A percentile compares a stretch with the other conserved stretches of the same genome.
Conservation (phyloP, 768 basidiomycete species). For the Solioccasus polychromus region DNA sequence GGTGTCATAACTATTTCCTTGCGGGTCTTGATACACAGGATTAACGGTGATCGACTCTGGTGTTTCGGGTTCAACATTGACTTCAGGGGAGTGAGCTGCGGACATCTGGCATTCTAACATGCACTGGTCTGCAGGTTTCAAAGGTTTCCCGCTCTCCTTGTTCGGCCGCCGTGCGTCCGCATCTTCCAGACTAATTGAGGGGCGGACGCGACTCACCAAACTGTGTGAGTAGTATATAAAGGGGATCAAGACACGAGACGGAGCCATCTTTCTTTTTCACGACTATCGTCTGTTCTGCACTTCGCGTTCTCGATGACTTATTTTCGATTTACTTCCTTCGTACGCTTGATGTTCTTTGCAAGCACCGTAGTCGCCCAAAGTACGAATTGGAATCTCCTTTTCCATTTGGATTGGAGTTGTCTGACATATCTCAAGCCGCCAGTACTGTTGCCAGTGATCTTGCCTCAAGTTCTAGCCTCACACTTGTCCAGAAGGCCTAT, state of each 20-base stretch:
- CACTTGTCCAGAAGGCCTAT: conserved; percentile 4
- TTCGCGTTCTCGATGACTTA: neutral
- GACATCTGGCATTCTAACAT: no score
- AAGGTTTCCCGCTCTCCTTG: neutral
- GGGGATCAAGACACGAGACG: neutral
- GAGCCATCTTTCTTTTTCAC: neutral
- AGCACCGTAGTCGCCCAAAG: conserved; percentile 6
- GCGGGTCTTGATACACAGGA: no score
- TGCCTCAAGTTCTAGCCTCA: conserved; percentile 7
- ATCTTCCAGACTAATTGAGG: neutral
- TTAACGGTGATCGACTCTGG: no score
- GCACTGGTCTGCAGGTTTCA: no score
- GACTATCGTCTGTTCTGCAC: neutral
- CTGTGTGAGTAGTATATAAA: neutral
- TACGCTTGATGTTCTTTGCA: neutral
- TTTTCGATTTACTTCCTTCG: neutral
- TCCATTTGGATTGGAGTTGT: neutral
- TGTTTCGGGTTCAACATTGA: no score
- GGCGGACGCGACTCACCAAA: neutral
- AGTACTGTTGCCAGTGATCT: neutral
- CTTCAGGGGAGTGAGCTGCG: no score
- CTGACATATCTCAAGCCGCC: conserved; percentile 5
- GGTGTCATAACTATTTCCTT: no score
- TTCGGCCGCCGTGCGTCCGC: conserved; percentile 3
- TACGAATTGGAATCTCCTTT: neutral